Conservation (phyloP, 164 flowering plant genomes). For the Hamamelis virginiana region DNA sequence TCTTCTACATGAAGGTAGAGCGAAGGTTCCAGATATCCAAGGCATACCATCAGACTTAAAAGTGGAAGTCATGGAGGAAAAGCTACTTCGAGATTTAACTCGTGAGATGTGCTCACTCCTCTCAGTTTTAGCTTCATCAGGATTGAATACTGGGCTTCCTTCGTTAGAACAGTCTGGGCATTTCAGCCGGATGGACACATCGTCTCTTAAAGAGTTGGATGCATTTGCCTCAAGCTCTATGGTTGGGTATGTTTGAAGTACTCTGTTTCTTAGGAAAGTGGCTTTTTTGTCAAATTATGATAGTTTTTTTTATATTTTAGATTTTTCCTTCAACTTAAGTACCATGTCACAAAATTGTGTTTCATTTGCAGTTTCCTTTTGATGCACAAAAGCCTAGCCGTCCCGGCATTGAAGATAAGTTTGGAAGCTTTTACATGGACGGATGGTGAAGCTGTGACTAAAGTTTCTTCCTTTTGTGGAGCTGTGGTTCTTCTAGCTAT, state of each 20-base stretch:
- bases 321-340: not conserved
- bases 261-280: not conserved
- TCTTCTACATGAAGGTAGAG: slow-evolving; percentile 83
- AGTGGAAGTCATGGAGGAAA: slow-evolving; percentile 96
- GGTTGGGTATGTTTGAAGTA: slow-evolving; percentile 60
- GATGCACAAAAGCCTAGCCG: slow-evolving; percentile 55
- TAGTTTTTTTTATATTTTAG: not conserved
- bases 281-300: not conserved
- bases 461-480: slow-evolving; percentile 70
- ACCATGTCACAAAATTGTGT: not conserved
- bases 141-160: slow-evolving; percentile 70
- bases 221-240: slow-evolving; percentile 63
- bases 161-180: slow-evolving; percentile 72
- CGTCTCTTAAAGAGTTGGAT: slow-evolving; percentile 63
- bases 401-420: slow-evolving; percentile 71
- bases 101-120: slow-evolving; percentile 83
- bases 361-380: slow-evolving; percentile 68
- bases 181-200: slow-evolving; percentile 45
- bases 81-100: slow-evolving; percentile 79
- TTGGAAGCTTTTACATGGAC: slow-evolving; percentile 78
- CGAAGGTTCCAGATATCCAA: slow-evolving; percentile 78
- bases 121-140: slow-evolving; percentile 70
- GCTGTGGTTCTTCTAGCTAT: slow-evolving; percentile 60
- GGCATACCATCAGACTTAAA: slow-evolving; percentile 64
- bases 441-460: slow-evolving; percentile 79